phyloP scores from a whole-genome alignment of 2,329 filamentous ascomycete species.

The Cercospora sojina region DNA sequence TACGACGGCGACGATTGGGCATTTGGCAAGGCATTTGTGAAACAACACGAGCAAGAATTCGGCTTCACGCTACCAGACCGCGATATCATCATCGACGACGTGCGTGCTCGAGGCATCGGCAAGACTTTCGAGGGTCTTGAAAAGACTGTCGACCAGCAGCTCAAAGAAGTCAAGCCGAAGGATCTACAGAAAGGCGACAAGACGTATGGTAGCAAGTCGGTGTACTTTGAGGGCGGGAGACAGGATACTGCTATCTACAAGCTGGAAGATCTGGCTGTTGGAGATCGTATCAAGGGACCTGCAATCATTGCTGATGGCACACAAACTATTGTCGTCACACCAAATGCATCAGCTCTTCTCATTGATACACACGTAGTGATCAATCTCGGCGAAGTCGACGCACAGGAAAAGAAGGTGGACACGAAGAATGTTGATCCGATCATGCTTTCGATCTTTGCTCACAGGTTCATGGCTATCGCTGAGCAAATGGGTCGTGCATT shows the following conservation, averaged over 20 bases:
- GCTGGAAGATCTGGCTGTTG: conserved; percentile 69
- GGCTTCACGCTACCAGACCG: conserved; percentile 83
- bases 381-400: conserved; percentile 62
- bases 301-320: conserved; percentile 84
- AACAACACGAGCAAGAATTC: conserved; percentile 88
- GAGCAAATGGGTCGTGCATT: conserved; percentile 80
- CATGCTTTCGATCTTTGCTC: conserved; percentile 74
- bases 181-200: conserved; percentile 59
- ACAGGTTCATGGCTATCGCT: conserved; percentile 81
- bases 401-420: conserved; percentile 49
- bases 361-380: conserved; percentile 87
- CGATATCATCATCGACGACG: conserved; percentile 87
- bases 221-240: conserved; percentile 83
- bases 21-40: conserved; percentile 79
- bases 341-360: conserved; percentile 71
- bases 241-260: conserved; percentile 79
- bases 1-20: conserved; percentile 71
- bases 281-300: conserved; percentile 72
- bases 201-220: conserved; percentile 63
- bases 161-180: conserved; percentile 65
- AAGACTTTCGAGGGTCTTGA: conserved; percentile 80
- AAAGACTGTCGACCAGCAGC: conserved; percentile 79
- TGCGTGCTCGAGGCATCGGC: conserved; percentile 82
- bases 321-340: conserved; percentile 89
- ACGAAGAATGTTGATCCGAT: conserved; percentile 69